These are phyloP conservation scores for Epichloe gansuensis DNA, from an alignment of 2,329 filamentous ascomycete species.

Conservation along the genomic window DNA sequence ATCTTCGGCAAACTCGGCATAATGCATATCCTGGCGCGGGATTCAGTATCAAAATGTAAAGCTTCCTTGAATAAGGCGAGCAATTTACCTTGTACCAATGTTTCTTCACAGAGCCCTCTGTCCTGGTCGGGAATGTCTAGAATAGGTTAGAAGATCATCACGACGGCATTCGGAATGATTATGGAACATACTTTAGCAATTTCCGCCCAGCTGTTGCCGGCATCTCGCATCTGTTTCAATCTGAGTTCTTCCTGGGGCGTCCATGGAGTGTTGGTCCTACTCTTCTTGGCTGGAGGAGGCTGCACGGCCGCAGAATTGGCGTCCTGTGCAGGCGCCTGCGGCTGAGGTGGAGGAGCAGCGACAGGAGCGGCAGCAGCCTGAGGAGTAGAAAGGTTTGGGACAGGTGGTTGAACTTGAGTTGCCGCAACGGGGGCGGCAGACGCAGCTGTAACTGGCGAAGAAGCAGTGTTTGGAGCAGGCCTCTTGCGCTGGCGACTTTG, in stretches of 20 bases:
- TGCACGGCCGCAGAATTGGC: constrained; percentile 15
- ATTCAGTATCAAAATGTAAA: background rate
- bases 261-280: constrained; percentile 97
- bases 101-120: constrained; percentile 97
- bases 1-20: constrained; percentile 94
- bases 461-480: constrained; percentile 24
- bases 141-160: background rate
- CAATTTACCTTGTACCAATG: constrained; percentile 92
- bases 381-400: constrained; percentile 16
- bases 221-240: constrained; percentile 87
- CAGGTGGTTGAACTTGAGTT: constrained; percentile 20
- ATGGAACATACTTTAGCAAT: constrained; percentile 80
- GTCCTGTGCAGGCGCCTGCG: constrained; percentile 19
- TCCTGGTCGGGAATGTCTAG: constrained; percentile 80
- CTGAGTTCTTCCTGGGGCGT: constrained; percentile 86
- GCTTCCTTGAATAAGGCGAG: background rate
- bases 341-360: constrained; percentile 12
- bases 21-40: constrained; percentile 77
- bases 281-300: constrained; percentile 67
- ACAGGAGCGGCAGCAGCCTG: constrained; percentile 11
- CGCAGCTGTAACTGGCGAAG: constrained; percentile 24
- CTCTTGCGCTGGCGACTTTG: constrained; percentile 29
- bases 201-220: constrained; percentile 90
- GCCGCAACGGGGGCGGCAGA: constrained; percentile 21
- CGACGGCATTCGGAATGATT: background rate